A percentile compares a stretch with the other conserved stretches of the same genome.
Conservation (phyloP, 2,329 filamentous ascomycete genomes). For the Penicillium verrucosum region DNA sequence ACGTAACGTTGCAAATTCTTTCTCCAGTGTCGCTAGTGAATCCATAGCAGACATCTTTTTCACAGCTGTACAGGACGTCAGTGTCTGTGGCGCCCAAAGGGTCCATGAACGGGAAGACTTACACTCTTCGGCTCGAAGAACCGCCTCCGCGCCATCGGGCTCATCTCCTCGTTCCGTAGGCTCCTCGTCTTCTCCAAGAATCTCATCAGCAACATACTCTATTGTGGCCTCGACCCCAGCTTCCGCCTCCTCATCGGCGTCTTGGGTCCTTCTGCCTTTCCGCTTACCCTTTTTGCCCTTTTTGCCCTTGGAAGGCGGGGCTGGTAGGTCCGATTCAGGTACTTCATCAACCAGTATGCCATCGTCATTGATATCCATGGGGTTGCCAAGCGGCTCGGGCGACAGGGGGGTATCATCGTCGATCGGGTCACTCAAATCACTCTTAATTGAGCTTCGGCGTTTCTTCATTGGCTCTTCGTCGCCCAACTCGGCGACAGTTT, state of each 20-base stretch:
- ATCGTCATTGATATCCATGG: conserved; percentile 29
- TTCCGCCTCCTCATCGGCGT: conserved; percentile 38
- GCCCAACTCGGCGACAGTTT: conserved; percentile 33
- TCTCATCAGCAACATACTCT: conserved; percentile 45
- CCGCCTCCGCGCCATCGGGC: conserved; percentile 43
- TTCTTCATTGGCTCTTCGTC: conserved; percentile 43
- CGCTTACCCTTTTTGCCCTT: conserved; percentile 48
- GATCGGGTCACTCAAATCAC: conserved; percentile 36
- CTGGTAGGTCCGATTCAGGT: conserved; percentile 31
- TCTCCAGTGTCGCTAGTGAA: conserved; percentile 75
- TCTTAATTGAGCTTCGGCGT: conserved; percentile 40
- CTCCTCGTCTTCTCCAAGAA: conserved; percentile 51
- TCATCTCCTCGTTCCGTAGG: conserved; percentile 47
- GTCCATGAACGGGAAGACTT: conserved; percentile 25
- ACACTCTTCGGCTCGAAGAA: conserved; percentile 52
- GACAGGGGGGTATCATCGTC: conserved; percentile 34
- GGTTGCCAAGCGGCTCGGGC: conserved; percentile 37
- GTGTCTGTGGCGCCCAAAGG: not conserved
- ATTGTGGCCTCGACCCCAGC: conserved; percentile 40
- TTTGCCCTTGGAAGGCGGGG: conserved; percentile 33
- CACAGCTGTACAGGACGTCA: conserved; percentile 56
- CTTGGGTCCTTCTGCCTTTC: conserved; percentile 43
- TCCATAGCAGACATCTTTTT: conserved; percentile 78
- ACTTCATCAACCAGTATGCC: conserved; percentile 33
- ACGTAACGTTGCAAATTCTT: conserved; percentile 81